Conservation (phyloP, 1,284 basidiomycete species). For the Irpex rosettiformis region DNA sequence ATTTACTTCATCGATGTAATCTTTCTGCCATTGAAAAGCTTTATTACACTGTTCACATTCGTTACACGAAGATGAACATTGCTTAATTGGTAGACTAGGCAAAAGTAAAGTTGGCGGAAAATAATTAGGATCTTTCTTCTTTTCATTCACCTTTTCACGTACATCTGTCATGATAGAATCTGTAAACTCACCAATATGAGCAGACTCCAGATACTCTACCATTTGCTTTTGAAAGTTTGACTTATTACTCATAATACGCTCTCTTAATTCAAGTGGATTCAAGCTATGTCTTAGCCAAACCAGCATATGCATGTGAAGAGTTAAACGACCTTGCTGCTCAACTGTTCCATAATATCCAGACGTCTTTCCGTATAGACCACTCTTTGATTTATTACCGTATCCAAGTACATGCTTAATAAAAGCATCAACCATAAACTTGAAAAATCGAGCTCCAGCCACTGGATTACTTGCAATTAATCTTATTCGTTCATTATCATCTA, state of each 20-base stretch:
- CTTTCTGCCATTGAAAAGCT: conserved; percentile 4
- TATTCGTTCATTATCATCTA: conserved; percentile 5
- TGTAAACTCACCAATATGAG: conserved; percentile 5
- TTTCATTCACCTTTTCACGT: background rate
- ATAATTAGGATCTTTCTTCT: too few species aligned
- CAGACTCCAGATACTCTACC: conserved; percentile 10
- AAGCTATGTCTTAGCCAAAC: conserved; percentile 21
- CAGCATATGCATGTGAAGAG: conserved; percentile 24
- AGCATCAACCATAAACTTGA: conserved; percentile 14
- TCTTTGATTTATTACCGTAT: conserved; percentile 8
- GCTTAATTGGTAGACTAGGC: too few species aligned
- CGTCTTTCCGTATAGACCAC: conserved; percentile 29
- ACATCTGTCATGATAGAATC: background rate
- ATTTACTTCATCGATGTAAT: conserved; percentile 2
- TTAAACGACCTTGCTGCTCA: conserved; percentile 33
- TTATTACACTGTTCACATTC: too few species aligned
- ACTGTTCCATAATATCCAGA: conserved; percentile 32
- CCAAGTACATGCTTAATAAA: conserved; percentile 31
- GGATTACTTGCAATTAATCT: conserved; percentile 27
- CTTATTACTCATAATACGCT: conserved; percentile 20
- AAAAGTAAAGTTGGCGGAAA: too few species aligned
- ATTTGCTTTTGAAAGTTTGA: conserved; percentile 23
- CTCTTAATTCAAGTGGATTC: conserved; percentile 20
- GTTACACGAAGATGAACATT: too few species aligned
- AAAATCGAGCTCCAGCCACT: conserved; percentile 20